These are phyloP conservation scores for Chalaropsis thielavioides DNA, from an alignment of 2,329 filamentous ascomycete genomes.

Conservation along the genomic window DNA sequence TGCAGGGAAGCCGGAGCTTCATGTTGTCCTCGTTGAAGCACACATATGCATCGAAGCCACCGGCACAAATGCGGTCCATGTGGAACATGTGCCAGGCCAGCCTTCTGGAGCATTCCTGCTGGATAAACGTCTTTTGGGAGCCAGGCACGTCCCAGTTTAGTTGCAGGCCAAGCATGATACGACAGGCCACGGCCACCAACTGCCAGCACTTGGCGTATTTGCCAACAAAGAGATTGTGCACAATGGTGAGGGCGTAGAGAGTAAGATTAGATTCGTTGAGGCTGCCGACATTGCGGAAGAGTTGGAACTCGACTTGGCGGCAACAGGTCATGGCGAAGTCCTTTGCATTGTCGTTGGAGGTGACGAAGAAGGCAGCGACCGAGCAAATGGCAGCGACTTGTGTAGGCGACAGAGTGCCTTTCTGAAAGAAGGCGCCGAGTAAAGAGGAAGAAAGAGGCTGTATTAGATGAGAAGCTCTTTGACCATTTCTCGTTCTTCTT, in stretches of 20 bases:
- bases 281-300: conserved; percentile 29
- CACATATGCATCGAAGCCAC: conserved; percentile 30
- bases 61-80: conserved; percentile 28
- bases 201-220: conserved; percentile 30
- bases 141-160: conserved; percentile 28
- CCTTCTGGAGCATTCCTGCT: conserved; percentile 27
- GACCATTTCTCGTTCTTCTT: background rate
- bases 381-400: conserved; percentile 29
- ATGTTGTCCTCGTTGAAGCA: conserved; percentile 27
- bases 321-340: conserved; percentile 28
- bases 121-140: conserved; percentile 24
- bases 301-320: conserved; percentile 28
- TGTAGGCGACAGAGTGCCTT: conserved; percentile 25
- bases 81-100: conserved; percentile 29
- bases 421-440: conserved; percentile 17
- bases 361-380: conserved; percentile 27
- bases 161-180: conserved; percentile 28
- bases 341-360: conserved; percentile 24
- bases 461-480: background rate
- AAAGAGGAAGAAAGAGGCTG: background rate
- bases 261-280: conserved; percentile 26
- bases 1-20: conserved; percentile 27
- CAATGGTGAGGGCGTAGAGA: conserved; percentile 26
- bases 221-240: conserved; percentile 27
- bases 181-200: conserved; percentile 26